Percentiles rank a stretch among this genome's conserved stretches.
Evolutionary conservation across 208 protist genomes (phyloP).

Genomic region (Endotrypanum monterogeii): DNA sequence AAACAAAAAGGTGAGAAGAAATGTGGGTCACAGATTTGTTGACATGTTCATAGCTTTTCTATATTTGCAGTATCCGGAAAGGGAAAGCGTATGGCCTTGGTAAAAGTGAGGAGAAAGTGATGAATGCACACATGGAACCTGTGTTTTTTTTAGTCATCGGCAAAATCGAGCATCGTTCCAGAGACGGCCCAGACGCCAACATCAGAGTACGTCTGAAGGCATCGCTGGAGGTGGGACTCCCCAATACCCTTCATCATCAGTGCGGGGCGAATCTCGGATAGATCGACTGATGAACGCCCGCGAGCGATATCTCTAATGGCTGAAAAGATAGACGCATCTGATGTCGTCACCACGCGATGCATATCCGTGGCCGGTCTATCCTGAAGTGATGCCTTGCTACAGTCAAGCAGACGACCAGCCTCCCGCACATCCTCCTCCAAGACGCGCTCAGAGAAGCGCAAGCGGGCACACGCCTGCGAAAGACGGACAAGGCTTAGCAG

Average conservation of each 20-base stretch:
- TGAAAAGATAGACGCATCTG: slow-evolving; percentile 82
- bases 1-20: background rate
- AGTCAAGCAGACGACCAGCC: slow-evolving; percentile 86
- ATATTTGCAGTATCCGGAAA: background rate
- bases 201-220: slow-evolving; percentile 76
- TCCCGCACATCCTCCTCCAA: slow-evolving; percentile 88
- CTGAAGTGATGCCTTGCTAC: slow-evolving; percentile 85
- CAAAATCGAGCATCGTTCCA: slow-evolving; percentile 76
- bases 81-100: background rate
- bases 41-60: background rate
- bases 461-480: slow-evolving; percentile 89
- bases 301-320: slow-evolving; percentile 81
- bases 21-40: background rate
- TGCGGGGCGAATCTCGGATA: slow-evolving; percentile 70
- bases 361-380: slow-evolving; percentile 49
- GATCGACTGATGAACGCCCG: slow-evolving; percentile 48
- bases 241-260: slow-evolving; percentile 83
- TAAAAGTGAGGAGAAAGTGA: slow-evolving; percentile 12
- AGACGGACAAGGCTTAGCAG: slow-evolving; percentile 96
- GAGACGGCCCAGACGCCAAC: slow-evolving; percentile 81
- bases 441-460: slow-evolving; percentile 88
- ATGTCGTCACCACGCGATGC: slow-evolving; percentile 63
- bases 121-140: slow-evolving; percentile 2
- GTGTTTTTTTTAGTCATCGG: slow-evolving; percentile 35
- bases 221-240: slow-evolving; percentile 79